Conservation (phyloP, 805 yeast species). For the Millerago galiae region DNA sequence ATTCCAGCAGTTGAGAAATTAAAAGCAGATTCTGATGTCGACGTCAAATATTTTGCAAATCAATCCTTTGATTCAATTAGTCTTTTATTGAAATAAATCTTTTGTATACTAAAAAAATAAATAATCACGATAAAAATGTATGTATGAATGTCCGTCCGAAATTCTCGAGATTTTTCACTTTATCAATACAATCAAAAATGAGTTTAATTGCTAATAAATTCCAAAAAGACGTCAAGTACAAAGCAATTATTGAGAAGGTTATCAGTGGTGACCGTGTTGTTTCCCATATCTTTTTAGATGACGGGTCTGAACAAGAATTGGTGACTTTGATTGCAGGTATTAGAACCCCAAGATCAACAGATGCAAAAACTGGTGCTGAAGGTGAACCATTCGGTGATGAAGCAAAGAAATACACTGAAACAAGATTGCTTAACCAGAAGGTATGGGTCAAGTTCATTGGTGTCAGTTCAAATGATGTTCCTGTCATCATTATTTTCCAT, state of each 20-base stretch:
- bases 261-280: slow-evolving; percentile 74
- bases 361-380: slow-evolving; percentile 27
- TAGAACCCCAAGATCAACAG: slow-evolving; percentile 62
- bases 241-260: slow-evolving; percentile 66
- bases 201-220: slow-evolving; percentile 20
- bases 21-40: slow-evolving; percentile 70
- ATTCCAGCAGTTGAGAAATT: slow-evolving; percentile 61
- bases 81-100: slow-evolving; percentile 1
- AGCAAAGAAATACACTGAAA: slow-evolving; percentile 58
- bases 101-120: background rate
- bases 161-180: too few species aligned
- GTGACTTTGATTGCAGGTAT: slow-evolving; percentile 70
- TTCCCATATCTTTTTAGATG: slow-evolving; percentile 44
- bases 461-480: slow-evolving; percentile 52
- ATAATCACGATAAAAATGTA: too few species aligned
- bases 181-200: too few species aligned
- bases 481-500: slow-evolving; percentile 53
- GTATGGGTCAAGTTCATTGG: slow-evolving; percentile 56
- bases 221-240: slow-evolving; percentile 23
- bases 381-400: slow-evolving; percentile 59
- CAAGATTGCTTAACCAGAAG: slow-evolving; percentile 54
- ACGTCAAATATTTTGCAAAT: slow-evolving; percentile 80
- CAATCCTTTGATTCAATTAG: slow-evolving; percentile 43
- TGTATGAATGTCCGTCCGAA: too few species aligned
- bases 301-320: slow-evolving; percentile 47